Base-by-base conservation (phyloP, 345 rosid species). In the Combretum micranthum region DNA sequence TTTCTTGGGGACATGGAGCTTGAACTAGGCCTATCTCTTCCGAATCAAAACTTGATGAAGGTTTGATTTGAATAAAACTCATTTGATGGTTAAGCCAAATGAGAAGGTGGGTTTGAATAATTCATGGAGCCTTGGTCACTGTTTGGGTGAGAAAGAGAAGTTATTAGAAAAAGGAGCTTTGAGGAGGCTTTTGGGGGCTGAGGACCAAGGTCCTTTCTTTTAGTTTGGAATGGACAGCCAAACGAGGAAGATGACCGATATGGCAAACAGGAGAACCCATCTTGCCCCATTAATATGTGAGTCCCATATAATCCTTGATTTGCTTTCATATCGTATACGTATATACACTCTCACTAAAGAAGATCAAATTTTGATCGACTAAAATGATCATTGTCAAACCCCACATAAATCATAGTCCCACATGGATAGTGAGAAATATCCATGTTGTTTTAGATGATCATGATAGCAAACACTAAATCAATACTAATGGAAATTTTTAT, bases 211-310 rank as follows among this genome's bases (percentile, higher is more conserved):
- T 57, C 51, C 11, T 62, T 66, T 58, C 61, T 64, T 59, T 61
- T 74, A 66, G 39, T 66, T 17, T 76, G 80, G 79, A 79, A 64
- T 65, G 80, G 74, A 16, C 82, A 72, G 49, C 80, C 90, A 42
- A 68, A 79, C 55, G 80, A 83, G 32, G 86, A 72, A 42, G 90
- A 76, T 55, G 80, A 75, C 67, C 66, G 47, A 26, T 13, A 63
- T 23, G 65, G 69, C 42, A 64, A 56, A 23, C 64, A 51, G 64
- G 64, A 61, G 22, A 63, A 1, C 20, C 52, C 22, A 16, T 73
- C 75, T 61, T 73, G 74, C 51, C 19, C 55, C 46, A 65, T 32
- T 32, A 32, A 32, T 11, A 32, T 32, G 39, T 32, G 39, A 32
- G 39, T 32, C 39, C 39, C 39, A 7, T 5, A 7, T 9, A 32